Conservation (phyloP, 257 asterid species). For the Cordia subcordata region DNA sequence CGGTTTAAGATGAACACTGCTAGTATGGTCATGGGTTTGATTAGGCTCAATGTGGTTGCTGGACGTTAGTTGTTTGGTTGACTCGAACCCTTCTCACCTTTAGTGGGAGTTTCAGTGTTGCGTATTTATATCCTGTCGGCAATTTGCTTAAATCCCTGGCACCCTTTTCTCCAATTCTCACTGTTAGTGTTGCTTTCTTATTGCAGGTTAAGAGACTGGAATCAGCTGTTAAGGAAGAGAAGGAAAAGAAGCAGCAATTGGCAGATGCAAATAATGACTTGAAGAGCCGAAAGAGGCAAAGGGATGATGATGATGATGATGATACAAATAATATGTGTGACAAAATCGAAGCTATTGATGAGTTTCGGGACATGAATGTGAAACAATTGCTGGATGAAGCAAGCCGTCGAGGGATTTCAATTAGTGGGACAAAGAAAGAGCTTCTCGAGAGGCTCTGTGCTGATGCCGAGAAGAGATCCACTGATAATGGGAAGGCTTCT, state of each 20-base stretch:
- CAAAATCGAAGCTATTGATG: constrained; percentile 47
- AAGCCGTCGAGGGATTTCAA: constrained; percentile 39
- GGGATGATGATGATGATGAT: constrained; percentile 34
- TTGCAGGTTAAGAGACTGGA: constrained; percentile 69
- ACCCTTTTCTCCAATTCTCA: not conserved
- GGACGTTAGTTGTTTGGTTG: no score
- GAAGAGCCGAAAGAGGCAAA: constrained; percentile 41
- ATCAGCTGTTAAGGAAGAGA: constrained; percentile 38
- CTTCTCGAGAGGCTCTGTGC: constrained; percentile 60
- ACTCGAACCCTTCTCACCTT: no score
- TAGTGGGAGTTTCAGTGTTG: no score
- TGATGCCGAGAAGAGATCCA: constrained; percentile 20
- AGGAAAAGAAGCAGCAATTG: constrained; percentile 30
- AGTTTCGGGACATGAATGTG: constrained; percentile 46
- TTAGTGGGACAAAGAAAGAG: constrained; percentile 63
- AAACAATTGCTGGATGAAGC: constrained; percentile 78
- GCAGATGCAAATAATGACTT: constrained; percentile 16
- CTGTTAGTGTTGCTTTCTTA: not conserved
- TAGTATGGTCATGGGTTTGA: no score
- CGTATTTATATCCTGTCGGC: no score
- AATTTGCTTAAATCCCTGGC: not conserved
- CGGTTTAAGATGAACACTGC: no score
- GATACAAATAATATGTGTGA: constrained; percentile 24
- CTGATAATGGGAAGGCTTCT: not conserved
- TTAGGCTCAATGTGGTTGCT: no score